Percentiles rank a stretch among this genome's conserved stretches.
phyloP scores from a whole-genome alignment of 768 basidiomycete species.

The Tylopilus felleus region DNA sequence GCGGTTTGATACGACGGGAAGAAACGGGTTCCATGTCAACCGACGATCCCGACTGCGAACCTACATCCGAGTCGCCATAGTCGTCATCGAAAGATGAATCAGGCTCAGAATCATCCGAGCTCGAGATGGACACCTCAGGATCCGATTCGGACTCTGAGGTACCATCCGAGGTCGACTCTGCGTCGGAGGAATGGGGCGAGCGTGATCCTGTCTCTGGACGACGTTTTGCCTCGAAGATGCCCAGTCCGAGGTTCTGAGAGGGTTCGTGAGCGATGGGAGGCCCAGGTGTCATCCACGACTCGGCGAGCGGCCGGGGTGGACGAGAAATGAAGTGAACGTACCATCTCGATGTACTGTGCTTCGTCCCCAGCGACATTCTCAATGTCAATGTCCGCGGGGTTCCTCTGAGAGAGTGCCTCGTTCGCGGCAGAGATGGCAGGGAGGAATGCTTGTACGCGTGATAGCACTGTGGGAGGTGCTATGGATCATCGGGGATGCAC shows the following conservation, averaged over 20 bases:
- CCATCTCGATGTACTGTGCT: slow-evolving; percentile 65
- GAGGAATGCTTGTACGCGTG: slow-evolving; percentile 64
- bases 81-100: slow-evolving; percentile 3
- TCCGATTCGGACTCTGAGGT: slow-evolving; percentile 12
- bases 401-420: slow-evolving; percentile 43
- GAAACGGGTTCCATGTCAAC: slow-evolving; percentile 39
- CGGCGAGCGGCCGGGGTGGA: background rate
- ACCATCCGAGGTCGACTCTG: background rate
- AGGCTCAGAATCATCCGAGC: slow-evolving; percentile 11
- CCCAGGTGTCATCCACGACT: background rate
- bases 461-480: slow-evolving; percentile 46
- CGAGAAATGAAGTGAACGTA: slow-evolving; percentile 21
- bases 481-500: slow-evolving; percentile 2
- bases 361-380: slow-evolving; percentile 53
- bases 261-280: background rate
- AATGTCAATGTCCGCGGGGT: slow-evolving; percentile 65
- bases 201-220: slow-evolving; percentile 16
- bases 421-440: slow-evolving; percentile 67
- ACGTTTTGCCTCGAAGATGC: slow-evolving; percentile 48
- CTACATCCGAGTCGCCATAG: slow-evolving; percentile 11
- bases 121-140: slow-evolving; percentile 7
- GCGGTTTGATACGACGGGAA: slow-evolving; percentile 45
- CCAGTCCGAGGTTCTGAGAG: slow-evolving; percentile 59
- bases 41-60: slow-evolving; percentile 14
- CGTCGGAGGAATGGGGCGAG: slow-evolving; percentile 14